Conservation (phyloP, 345 rosid species). For the Rhodamnia argentea region DNA sequence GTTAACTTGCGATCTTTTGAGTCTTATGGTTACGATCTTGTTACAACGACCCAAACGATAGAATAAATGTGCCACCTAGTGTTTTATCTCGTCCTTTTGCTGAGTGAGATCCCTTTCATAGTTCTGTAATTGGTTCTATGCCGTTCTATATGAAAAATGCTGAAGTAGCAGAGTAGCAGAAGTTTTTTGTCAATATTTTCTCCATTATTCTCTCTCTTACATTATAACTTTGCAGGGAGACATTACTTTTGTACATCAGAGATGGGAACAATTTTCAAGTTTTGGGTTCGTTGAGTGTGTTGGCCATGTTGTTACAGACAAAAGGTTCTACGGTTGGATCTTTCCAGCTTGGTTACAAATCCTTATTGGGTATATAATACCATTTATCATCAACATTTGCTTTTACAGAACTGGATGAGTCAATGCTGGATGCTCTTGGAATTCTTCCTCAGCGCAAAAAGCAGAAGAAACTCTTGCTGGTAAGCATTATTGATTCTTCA, state of each 20-base stretch:
- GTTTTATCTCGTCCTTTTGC: not conserved
- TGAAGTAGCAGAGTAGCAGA: not conserved
- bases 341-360: slow-evolving; percentile 1
- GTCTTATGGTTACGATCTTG: not conserved
- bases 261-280: slow-evolving; percentile 70
- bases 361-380: not conserved
- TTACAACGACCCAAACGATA: not conserved
- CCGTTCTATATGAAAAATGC: not conserved
- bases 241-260: slow-evolving; percentile 55
- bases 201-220: not conserved
- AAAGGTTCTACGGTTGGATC: slow-evolving; percentile 50
- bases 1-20: not conserved
- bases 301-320: slow-evolving; percentile 89
- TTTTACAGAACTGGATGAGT: slow-evolving; percentile 76
- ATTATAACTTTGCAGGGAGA: slow-evolving; percentile 43
- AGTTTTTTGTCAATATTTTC: not conserved
- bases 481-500: slow-evolving; percentile 22
- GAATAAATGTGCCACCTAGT: not conserved
- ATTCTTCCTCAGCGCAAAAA: slow-evolving; percentile 97
- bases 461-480: slow-evolving; percentile 89
- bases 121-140: not conserved
- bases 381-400: slow-evolving; percentile 13
- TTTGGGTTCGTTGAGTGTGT: slow-evolving; percentile 70
- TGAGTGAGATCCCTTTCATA: not conserved
- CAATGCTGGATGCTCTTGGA: slow-evolving; percentile 95